Conservation (phyloP, 495 filamentous ascomycete genomes). For the Penicillium paradoxum region DNA sequence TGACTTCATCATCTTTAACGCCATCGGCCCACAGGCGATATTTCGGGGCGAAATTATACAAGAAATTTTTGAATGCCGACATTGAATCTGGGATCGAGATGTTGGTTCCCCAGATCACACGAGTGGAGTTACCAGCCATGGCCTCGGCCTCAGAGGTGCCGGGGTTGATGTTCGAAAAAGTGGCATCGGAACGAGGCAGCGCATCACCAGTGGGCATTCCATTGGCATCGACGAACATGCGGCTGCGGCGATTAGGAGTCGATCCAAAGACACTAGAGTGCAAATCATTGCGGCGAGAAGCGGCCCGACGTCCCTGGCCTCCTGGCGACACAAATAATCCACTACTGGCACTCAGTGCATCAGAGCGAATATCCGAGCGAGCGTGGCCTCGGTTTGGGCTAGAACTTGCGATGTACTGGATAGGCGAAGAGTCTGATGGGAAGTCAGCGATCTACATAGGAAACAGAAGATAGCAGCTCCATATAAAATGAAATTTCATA, state of each 20-base stretch:
- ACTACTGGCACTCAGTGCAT: slow-evolving; percentile 73
- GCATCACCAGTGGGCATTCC: slow-evolving; percentile 62
- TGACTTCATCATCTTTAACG: slow-evolving; percentile 69
- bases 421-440: slow-evolving; percentile 75
- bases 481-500: slow-evolving; percentile 33
- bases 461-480: too few species aligned
- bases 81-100: slow-evolving; percentile 89
- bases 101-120: slow-evolving; percentile 96
- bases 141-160: slow-evolving; percentile 88
- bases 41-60: slow-evolving; percentile 82
- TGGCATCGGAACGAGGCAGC: slow-evolving; percentile 64
- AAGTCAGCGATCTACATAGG: slow-evolving; percentile 1
- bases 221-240: slow-evolving; percentile 76
- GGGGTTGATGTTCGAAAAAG: slow-evolving; percentile 82
- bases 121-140: slow-evolving; percentile 71
- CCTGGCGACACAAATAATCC: slow-evolving; percentile 74
- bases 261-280: slow-evolving; percentile 70
- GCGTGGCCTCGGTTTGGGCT: slow-evolving; percentile 58
- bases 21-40: slow-evolving; percentile 90
- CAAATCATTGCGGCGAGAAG: slow-evolving; percentile 71
- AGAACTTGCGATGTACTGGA: slow-evolving; percentile 82
- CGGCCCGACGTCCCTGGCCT: slow-evolving; percentile 40
- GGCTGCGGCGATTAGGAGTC: slow-evolving; percentile 57
- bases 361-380: slow-evolving; percentile 43
- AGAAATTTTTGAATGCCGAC: slow-evolving; percentile 80